Evolutionary conservation across 2,329 filamentous ascomycete genomes (phyloP).

Genomic region (Penicillium sumatraense): DNA sequence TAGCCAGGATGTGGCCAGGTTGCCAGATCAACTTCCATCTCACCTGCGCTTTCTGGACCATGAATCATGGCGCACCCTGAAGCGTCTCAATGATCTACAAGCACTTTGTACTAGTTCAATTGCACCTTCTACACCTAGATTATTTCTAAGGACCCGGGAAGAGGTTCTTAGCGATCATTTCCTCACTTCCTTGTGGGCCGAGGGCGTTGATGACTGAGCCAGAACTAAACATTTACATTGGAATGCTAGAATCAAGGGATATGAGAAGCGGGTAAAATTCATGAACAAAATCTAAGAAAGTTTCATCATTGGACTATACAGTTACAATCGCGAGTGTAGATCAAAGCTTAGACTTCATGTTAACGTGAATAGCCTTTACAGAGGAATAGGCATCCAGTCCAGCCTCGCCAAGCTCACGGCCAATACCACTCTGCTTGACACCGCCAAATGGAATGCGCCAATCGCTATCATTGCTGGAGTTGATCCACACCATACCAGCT

Average conservation of each 20-base stretch:
- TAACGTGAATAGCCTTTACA: slow-evolving; percentile 38
- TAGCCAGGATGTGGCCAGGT: background rate
- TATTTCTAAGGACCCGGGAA: background rate
- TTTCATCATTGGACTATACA: no score
- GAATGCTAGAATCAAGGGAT: no score
- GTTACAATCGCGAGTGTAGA: background rate
- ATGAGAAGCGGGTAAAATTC: no score
- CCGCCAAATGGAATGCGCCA: slow-evolving; percentile 44
- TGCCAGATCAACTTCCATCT: background rate
- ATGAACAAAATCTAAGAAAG: no score
- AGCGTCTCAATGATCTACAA: background rate
- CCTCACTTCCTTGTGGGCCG: background rate
- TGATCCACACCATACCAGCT: slow-evolving; percentile 48
- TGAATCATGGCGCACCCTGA: background rate
- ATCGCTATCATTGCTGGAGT: slow-evolving; percentile 44
- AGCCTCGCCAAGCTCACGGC: slow-evolving; percentile 59
- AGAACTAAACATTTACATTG: no score
- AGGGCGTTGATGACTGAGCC: background rate
- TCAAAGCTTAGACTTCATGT: slow-evolving; percentile 38
- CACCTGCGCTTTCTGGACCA: background rate
- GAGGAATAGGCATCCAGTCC: slow-evolving; percentile 56
- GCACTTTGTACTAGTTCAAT: background rate
- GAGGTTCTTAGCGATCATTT: background rate
- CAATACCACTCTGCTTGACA: slow-evolving; percentile 61
- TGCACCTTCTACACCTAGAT: background rate